phyloP scores from a whole-genome alignment of 345 rosid species.

The rapeseed (Brassica napus) region Da-Ae NC_063436.1:7872001-7872500 shows the following conservation, averaged over 20 bases:
- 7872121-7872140: constrained; percentile 75
- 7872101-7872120: constrained; percentile 83
- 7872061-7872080: constrained; percentile 51
- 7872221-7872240: constrained; percentile 65
- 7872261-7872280: constrained; percentile 84
- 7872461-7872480: not conserved
- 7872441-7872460: not conserved
- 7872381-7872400: constrained; percentile 6
- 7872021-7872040: constrained; percentile 49
- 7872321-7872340: not conserved
- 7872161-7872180: constrained; percentile 85
- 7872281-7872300: constrained; percentile 49
- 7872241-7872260: constrained; percentile 62
- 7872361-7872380: not conserved
- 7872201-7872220: constrained; percentile 54
- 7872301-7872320: constrained; percentile 11
- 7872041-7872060: constrained; percentile 59
- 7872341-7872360: not conserved
- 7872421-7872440: not conserved
- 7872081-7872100: constrained; percentile 53
- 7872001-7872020: constrained; percentile 47
- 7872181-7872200: constrained; percentile 42
- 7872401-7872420: not conserved
- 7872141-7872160: constrained; percentile 74
- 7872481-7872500: not conserved